A percentile compares a stretch with the other conserved stretches of the same genome.
phyloP scores from a whole-genome alignment of 1,139 yeast species.

The Lodderomyces parapsilosis region DNA sequence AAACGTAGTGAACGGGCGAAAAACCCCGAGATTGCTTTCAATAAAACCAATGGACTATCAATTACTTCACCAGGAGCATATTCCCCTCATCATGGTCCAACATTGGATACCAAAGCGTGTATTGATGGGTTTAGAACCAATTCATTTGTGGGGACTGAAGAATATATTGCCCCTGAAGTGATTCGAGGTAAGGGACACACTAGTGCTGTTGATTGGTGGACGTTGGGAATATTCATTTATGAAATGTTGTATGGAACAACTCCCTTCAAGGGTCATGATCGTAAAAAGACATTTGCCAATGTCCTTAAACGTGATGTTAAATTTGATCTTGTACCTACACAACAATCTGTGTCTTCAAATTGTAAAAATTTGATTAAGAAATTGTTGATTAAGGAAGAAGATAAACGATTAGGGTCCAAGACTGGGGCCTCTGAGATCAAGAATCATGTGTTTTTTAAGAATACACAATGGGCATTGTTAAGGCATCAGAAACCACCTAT shows the following conservation, averaged over 20 bases:
- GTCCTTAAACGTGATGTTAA: constrained; percentile 79
- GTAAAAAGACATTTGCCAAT: constrained; percentile 87
- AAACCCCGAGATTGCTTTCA: constrained; percentile 48
- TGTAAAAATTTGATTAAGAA: constrained; percentile 82
- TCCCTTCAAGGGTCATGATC: constrained; percentile 88
- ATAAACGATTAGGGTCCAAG: constrained; percentile 82
- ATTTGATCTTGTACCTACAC: constrained; percentile 49
- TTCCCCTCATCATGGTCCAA: constrained; percentile 27
- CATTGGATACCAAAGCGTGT: constrained; percentile 87
- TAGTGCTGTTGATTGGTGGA: constrained; percentile 99
- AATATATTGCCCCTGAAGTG: constrained; percentile 97
- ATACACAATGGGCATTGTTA: constrained; percentile 90
- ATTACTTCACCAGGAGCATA: constrained; percentile 20
- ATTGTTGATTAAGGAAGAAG: constrained; percentile 82
- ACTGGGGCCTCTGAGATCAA: constrained; percentile 95
- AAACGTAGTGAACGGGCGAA: constrained; percentile 78
- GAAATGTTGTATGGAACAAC: constrained; percentile 96
- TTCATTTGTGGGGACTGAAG: constrained; percentile 97
- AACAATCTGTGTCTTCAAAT: constrained; percentile 57
- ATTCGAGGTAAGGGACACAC: constrained; percentile 97
- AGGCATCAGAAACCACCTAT: constrained; percentile 93
- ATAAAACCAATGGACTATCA: constrained; percentile 14
- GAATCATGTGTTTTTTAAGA: constrained; percentile 85
- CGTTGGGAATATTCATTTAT: constrained; percentile 83
- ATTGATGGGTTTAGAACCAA: constrained; percentile 95